Conservation (phyloP, 164 flowering plant genomes). For the Umbellularia californica region DNA sequence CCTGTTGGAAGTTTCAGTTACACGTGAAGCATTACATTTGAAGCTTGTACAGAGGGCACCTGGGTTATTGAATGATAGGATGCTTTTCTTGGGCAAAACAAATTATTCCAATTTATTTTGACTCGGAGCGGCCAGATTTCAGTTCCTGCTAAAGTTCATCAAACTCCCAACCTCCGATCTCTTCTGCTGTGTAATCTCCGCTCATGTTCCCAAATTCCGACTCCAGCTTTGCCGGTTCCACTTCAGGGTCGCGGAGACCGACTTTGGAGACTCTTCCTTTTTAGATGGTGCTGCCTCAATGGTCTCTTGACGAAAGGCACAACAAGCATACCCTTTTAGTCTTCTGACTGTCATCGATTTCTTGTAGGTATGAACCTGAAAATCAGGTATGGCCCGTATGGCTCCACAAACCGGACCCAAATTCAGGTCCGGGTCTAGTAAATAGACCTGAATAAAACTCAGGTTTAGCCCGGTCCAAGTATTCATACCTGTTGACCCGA, state of each 20-base stretch:
- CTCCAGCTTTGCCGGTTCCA: constrained; percentile 84
- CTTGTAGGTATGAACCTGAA: no score
- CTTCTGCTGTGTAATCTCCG: constrained; percentile 67
- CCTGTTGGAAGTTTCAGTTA: neutral
- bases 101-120: constrained; percentile 27
- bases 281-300: constrained; percentile 1
- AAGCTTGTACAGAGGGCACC: constrained; percentile 7
- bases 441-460: no score
- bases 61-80: constrained; percentile 1
- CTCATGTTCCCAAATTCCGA: constrained; percentile 81
- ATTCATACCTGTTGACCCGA: no score
- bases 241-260: constrained; percentile 51
- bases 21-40: neutral
- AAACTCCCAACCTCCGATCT: constrained; percentile 92
- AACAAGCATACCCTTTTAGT: no score
- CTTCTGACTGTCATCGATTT: no score
- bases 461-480: no score
- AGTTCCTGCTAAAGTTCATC: constrained; percentile 92
- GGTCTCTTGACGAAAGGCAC: neutral
- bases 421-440: no score
- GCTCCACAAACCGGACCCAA: no score
- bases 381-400: no score
- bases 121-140: constrained; percentile 36
- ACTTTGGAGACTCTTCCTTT: constrained; percentile 10
- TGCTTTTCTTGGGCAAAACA: neutral